Evolutionary conservation across 2,329 filamentous ascomycete genomes (phyloP).

Genomic region (Plenodomus tracheiphilus): DNA sequence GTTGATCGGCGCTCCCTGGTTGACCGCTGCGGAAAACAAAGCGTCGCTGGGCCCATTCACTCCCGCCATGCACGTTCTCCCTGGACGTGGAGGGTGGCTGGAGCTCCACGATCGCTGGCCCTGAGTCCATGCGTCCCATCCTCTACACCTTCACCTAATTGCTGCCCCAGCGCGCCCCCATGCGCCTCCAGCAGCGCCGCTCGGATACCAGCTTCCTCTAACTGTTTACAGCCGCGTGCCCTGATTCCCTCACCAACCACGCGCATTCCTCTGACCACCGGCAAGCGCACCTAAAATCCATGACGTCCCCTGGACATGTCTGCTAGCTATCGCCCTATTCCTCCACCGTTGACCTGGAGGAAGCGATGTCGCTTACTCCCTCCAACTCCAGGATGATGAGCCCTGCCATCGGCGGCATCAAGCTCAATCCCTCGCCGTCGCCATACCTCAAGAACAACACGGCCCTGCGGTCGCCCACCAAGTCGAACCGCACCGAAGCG

Average conservation of each 20-base stretch:
- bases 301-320: slow-evolving; percentile 35
- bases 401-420: slow-evolving; percentile 44
- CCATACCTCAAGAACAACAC: slow-evolving; percentile 63
- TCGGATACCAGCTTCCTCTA: no score
- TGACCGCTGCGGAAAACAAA: slow-evolving; percentile 16
- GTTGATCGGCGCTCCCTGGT: slow-evolving; percentile 14
- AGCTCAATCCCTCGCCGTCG: slow-evolving; percentile 68
- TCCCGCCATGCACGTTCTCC: slow-evolving; percentile 10
- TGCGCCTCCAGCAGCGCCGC: slow-evolving; percentile 3
- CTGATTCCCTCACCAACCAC: slow-evolving; percentile 23
- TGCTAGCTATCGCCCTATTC: slow-evolving; percentile 24
- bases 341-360: slow-evolving; percentile 30
- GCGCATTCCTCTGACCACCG: slow-evolving; percentile 11
- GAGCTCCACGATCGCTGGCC: background rate
- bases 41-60: slow-evolving; percentile 9
- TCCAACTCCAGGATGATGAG: slow-evolving; percentile 48
- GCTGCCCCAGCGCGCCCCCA: background rate
- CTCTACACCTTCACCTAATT: background rate
- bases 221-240: slow-evolving; percentile 11
- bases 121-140: background rate
- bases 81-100: slow-evolving; percentile 3
- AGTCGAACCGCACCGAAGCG: slow-evolving; percentile 50
- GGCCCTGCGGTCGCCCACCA: slow-evolving; percentile 65
- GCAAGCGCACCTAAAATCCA: slow-evolving; percentile 24
- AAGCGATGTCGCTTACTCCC: slow-evolving; percentile 46